Conservation (phyloP, 1,284 basidiomycete genomes). For the Serendipita sp. region DNA sequence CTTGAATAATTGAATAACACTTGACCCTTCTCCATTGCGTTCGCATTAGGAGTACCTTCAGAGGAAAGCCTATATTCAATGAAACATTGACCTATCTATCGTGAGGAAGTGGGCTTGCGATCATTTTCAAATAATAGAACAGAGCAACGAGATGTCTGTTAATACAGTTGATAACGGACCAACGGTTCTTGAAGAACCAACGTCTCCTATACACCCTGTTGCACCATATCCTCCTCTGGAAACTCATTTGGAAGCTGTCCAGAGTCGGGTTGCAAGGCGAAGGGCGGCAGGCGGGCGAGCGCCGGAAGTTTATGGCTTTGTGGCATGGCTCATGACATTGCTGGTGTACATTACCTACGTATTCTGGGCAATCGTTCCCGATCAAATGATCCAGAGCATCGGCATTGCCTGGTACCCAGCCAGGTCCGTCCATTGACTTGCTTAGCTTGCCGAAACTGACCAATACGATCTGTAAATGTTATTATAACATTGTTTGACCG, state of each 20-base stretch:
- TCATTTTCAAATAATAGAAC: not conserved
- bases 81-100: too few relatives aligned
- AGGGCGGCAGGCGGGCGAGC: conserved; percentile 26
- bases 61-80: too few relatives aligned
- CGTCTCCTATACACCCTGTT: conserved; percentile 39
- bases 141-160: not conserved
- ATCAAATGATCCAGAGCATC: conserved; percentile 38
- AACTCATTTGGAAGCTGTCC: not conserved
- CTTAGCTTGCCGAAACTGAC: not conserved
- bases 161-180: not conserved
- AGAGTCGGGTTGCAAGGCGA: conserved; percentile 31
- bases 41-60: too few relatives aligned
- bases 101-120: not conserved
- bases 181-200: conserved; percentile 20
- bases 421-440: conserved; percentile 35
- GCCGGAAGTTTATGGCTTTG: conserved; percentile 78
- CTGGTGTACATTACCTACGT: conserved; percentile 57
- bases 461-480: not conserved
- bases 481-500: not conserved
- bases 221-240: conserved; percentile 34
- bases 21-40: not conserved
- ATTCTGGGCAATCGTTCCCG: conserved; percentile 44
- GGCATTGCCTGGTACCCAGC: conserved; percentile 81
- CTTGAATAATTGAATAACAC: conserved; percentile 2
- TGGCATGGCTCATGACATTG: conserved; percentile 66